A percentile compares a stretch with the other conserved stretches of the same genome.
These are phyloP conservation scores for Mycena galopus DNA, from an alignment of 768 basidiomycete species.

Conservation along the genomic window DNA sequence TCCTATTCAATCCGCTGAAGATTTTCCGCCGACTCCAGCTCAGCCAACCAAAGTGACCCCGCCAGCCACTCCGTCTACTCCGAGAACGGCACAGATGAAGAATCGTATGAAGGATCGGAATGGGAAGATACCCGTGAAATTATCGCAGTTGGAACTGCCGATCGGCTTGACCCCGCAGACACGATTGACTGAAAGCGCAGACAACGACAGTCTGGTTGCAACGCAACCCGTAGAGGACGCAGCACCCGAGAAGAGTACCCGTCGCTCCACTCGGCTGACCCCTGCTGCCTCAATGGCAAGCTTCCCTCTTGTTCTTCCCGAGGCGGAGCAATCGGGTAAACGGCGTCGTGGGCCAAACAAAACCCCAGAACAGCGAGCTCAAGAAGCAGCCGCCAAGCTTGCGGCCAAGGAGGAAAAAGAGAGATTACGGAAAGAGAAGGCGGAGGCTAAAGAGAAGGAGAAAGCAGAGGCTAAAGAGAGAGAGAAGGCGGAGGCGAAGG, in stretches of 20 bases:
- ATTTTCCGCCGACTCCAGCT: slow-evolving; percentile 38
- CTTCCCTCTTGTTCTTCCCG: slow-evolving; percentile 29
- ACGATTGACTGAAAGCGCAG: not conserved
- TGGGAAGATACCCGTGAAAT: slow-evolving; percentile 44
- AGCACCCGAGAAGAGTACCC: slow-evolving; percentile 13
- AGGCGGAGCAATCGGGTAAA: slow-evolving; percentile 34
- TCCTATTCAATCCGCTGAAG: slow-evolving; percentile 61
- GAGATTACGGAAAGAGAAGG: slow-evolving; percentile 23
- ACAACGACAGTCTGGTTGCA: not conserved
- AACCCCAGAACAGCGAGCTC: slow-evolving; percentile 39
- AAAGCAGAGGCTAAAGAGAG: slow-evolving; percentile 19
- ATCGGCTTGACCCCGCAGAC: slow-evolving; percentile 10
- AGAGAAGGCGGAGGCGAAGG: not conserved
- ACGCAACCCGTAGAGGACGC: not conserved
- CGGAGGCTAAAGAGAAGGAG: slow-evolving; percentile 16
- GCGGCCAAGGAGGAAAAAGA: slow-evolving; percentile 33
- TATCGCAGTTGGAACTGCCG: slow-evolving; percentile 25
- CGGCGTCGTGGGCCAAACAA: slow-evolving; percentile 39
- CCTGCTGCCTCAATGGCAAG: slow-evolving; percentile 39
- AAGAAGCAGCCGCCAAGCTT: slow-evolving; percentile 32
- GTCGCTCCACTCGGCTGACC: slow-evolving; percentile 36
- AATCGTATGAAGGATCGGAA: slow-evolving; percentile 57
- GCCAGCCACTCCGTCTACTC: slow-evolving; percentile 38
- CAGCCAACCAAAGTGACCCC: slow-evolving; percentile 28
- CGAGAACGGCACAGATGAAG: slow-evolving; percentile 47